phyloP scores from a whole-genome alignment of 768 basidiomycete genomes.

The Pisolithus tinctorius region DNA sequence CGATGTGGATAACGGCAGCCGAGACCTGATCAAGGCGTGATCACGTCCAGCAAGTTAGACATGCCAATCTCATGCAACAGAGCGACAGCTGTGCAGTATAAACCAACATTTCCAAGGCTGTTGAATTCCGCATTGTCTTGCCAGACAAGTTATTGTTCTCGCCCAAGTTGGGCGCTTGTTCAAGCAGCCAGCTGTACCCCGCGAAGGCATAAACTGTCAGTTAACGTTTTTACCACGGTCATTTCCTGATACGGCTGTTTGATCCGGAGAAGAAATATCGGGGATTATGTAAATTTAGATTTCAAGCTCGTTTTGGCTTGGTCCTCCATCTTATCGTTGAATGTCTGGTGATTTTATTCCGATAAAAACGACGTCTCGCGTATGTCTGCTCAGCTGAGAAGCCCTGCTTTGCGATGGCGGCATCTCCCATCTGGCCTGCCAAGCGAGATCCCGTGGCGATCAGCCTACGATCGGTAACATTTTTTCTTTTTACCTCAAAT shows the following conservation, averaged over 20 bases:
- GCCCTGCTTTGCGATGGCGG: background rate
- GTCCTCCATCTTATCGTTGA: background rate
- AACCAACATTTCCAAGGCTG: background rate
- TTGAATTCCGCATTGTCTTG: constrained; percentile 1
- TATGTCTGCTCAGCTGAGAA: background rate
- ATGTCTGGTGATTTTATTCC: background rate
- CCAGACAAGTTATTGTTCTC: constrained; percentile 6
- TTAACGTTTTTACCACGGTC: constrained; percentile 7
- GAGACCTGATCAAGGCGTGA: background rate
- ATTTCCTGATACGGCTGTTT: constrained; percentile 2
- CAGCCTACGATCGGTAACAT: background rate
- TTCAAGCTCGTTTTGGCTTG: background rate
- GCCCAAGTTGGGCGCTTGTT: background rate
- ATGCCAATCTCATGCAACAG: background rate
- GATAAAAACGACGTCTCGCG: background rate
- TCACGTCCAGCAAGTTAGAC: too few relatives aligned
- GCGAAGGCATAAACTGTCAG: constrained; percentile 24
- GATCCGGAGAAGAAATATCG: background rate
- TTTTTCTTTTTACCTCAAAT: background rate
- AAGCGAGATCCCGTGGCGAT: background rate
- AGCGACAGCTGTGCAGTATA: background rate
- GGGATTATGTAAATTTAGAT: background rate
- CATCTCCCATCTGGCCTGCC: background rate
- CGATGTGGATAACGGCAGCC: background rate
- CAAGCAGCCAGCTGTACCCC: constrained; percentile 11